These are phyloP conservation scores for Diaporthe citrichinensis DNA, from an alignment of 2,329 filamentous ascomycete species.

Conservation along the genomic window DNA sequence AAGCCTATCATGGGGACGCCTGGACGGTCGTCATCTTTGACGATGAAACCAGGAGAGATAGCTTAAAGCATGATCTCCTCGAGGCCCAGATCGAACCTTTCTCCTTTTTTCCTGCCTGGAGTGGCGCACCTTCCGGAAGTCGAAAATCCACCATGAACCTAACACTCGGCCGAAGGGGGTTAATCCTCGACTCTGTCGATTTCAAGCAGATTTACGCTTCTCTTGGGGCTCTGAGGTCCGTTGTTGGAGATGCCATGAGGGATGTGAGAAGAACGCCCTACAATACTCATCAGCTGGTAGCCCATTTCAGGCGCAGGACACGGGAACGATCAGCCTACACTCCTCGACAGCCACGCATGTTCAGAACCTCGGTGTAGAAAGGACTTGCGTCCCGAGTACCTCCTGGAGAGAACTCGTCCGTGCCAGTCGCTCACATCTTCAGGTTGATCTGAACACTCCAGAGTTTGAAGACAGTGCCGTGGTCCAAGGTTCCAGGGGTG, in stretches of 20 bases:
- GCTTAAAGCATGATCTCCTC: too few species aligned
- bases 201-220: background rate
- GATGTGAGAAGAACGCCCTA: background rate
- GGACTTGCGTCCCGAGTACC: too few species aligned
- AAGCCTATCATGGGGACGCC: background rate
- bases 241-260: background rate
- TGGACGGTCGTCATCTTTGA: too few species aligned
- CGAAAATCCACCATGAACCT: background rate
- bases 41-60: background rate
- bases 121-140: background rate
- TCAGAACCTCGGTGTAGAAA: background rate
- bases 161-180: background rate
- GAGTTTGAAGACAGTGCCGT: background rate
- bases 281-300: background rate
- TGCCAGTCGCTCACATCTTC: background rate
- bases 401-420: too few species aligned
- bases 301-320: too few species aligned
- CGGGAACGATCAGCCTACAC: background rate
- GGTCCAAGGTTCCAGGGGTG: background rate
- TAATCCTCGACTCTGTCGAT: background rate
- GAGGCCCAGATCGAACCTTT: too few species aligned
- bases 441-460: too few species aligned
- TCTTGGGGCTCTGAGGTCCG: background rate
- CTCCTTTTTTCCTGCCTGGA: background rate
- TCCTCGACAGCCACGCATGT: background rate